Base-by-base conservation (phyloP, 2,329 filamentous ascomycete genomes). In the Clonostachys sp. region DNA sequence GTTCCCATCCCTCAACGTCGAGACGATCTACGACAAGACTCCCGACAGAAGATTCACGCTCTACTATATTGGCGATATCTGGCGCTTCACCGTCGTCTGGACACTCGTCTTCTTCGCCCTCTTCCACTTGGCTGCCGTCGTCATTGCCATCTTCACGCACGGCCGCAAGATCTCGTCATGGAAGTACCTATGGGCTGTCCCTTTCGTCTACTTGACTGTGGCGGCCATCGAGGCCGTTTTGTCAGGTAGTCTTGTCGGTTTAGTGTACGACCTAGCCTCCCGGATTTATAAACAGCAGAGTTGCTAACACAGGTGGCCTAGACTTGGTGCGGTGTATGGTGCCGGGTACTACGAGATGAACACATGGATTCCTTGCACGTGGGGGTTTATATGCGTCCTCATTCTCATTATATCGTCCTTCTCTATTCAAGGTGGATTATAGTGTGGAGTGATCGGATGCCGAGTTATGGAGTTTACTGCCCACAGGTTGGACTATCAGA, bases 301-400 rank as follows among this genome's bases (percentile, higher is more conserved):
- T 40, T 48, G 35, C 55, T 61, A 48, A 61, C 48, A 3, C 35
- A n/a, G 10, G 2, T 6, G 10, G 24, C 24, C 24, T 14, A 91
- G 88, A 44, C 71, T 95, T 17, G 89, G 88, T 12, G 88, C 86
- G 9, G 81, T 92, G 35, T 96, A 95, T 61, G 80, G 83, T 56
- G 80, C 86, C 3, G 91, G 90, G 41, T 89, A 86, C 66, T 95
- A 92, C 62, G 77, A 84, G 58, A 94, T 96, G 90, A 92, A 90
- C 42, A 96, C 91, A 0, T 96, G 91, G 91, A 88, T 95, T 45
- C 91, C 91, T 0, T 87, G 94, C 59, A 79, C 91, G 18, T 96
- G 91, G 91, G 89, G 83, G 1, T 78, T 89, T 60, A 86, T 92
- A 64, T 95, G 90, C 63, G 84, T 92, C 10, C 65, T 96, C 42